Percentiles rank a stretch among this genome's conserved stretches.
Evolutionary conservation across 176 grass and related monocot genomes (phyloP).

Genomic region (Oryza nivara): DNA sequence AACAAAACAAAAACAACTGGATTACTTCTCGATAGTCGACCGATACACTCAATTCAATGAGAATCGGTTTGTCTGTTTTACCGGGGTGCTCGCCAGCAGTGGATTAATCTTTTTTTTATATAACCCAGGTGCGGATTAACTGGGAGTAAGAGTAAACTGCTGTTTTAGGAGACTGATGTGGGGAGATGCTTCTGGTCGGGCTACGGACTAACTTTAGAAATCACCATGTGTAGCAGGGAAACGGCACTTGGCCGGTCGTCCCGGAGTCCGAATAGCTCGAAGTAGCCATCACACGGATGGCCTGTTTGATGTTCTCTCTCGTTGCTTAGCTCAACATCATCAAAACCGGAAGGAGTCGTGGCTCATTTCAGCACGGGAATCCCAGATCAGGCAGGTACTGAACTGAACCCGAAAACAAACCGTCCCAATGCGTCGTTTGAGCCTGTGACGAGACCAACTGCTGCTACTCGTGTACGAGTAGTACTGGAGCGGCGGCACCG

Average conservation of each 20-base stretch:
- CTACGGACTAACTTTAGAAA: neutral
- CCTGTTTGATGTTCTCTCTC: neutral
- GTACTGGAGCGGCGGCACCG: neutral
- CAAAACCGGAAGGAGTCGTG: neutral
- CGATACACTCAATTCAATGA: conserved; percentile 20
- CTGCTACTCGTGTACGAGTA: neutral
- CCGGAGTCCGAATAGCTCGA: neutral
- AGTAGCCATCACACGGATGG: neutral
- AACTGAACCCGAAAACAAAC: too few species aligned
- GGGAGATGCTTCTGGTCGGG: conserved; percentile 42
- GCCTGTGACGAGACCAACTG: neutral
- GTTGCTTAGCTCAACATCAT: neutral
- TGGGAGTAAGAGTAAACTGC: neutral
- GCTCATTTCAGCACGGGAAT: neutral
- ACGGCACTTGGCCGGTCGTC: neutral
- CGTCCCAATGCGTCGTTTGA: too few species aligned
- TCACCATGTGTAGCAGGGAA: neutral
- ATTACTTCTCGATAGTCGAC: neutral
- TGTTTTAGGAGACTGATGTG: neutral
- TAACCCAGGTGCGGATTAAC: neutral
- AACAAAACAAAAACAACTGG: conserved; percentile 11
- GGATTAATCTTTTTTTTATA: neutral
- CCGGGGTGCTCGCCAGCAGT: conserved; percentile 17
- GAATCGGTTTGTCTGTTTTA: conserved; percentile 17
- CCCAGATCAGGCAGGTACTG: too few species aligned